Conservation (phyloP, 2,329 filamentous ascomycete genomes). For the Botrytis aclada region DNA sequence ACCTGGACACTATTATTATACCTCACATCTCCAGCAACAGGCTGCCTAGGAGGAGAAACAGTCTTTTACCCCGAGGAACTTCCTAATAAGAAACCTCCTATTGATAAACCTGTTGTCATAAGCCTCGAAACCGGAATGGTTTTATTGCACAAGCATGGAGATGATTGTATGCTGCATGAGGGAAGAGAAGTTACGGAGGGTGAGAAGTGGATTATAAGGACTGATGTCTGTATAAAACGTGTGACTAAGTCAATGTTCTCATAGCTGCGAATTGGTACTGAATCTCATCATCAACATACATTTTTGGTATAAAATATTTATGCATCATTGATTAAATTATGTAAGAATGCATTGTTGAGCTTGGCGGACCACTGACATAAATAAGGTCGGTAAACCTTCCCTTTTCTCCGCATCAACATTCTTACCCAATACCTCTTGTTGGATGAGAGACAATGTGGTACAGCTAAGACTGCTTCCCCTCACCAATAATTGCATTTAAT, state of each 20-base stretch:
- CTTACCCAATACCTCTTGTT: neutral
- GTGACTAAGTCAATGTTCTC: neutral
- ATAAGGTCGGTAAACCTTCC: neutral
- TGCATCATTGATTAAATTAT: neutral
- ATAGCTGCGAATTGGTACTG: neutral
- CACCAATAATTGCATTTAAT: neutral
- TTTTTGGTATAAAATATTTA: neutral
- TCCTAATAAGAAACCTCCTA: conserved; percentile 42
- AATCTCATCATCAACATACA: neutral
- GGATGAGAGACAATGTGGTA: neutral
- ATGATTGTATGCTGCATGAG: conserved; percentile 88
- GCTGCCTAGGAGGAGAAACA: conserved; percentile 82
- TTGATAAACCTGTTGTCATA: conserved; percentile 64
- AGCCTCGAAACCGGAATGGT: conserved; percentile 79
- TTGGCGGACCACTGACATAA: neutral
- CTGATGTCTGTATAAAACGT: conserved; percentile 69
- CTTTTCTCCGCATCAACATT: neutral
- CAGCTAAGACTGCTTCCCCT: neutral
- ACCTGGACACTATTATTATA: conserved; percentile 93
- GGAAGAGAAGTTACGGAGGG: conserved; percentile 74
- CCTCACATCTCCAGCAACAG: conserved; percentile 70
- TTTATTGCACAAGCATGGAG: conserved; percentile 82
- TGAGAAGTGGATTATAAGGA: conserved; percentile 89
- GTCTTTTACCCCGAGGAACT: conserved; percentile 79
- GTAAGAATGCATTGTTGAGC: neutral